phyloP scores from a whole-genome alignment of 495 filamentous ascomycete species.

The Thermothielavioides terrestris region DNA sequence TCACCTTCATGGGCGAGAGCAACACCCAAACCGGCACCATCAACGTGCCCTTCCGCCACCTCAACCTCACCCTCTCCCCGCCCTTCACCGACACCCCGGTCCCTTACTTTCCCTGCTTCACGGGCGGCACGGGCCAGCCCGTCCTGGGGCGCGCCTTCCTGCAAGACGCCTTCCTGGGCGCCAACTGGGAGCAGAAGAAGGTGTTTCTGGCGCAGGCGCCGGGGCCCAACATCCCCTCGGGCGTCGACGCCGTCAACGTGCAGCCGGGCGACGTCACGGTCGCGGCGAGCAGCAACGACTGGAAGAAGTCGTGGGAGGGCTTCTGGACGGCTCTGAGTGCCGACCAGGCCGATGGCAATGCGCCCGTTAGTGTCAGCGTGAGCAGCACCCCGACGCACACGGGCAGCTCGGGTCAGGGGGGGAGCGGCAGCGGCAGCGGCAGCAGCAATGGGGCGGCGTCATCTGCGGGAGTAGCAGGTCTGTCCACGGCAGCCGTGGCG shows the following conservation, averaged over 20 bases:
- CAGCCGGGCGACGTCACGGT: not conserved
- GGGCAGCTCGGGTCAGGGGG: too few species aligned
- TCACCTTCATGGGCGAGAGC: not conserved
- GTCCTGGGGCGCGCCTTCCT: conserved; percentile 5
- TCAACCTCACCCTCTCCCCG: conserved; percentile 2
- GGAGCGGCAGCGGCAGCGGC: not conserved
- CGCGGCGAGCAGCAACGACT: not conserved
- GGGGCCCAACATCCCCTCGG: not conserved
- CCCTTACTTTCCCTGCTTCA: conserved; percentile 7
- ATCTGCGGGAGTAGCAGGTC: not conserved
- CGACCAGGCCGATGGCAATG: not conserved
- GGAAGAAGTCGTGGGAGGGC: conserved; percentile 5
- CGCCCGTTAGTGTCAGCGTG: not conserved
- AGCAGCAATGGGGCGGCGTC: not conserved
- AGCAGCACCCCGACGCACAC: too few species aligned
- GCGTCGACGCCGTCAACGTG: not conserved
- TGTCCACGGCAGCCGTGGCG: not conserved
- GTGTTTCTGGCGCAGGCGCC: conserved; percentile 2
- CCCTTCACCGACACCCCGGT: not conserved
- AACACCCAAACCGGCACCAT: not conserved
- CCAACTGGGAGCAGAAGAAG: not conserved
- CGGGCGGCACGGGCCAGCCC: not conserved
- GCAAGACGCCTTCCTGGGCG: conserved; percentile 5
- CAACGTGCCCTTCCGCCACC: conserved; percentile 4
- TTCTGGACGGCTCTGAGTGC: not conserved